phyloP scores from a whole-genome alignment of 2,329 filamentous ascomycete species.

The Calonectria pauciramosa region DNA sequence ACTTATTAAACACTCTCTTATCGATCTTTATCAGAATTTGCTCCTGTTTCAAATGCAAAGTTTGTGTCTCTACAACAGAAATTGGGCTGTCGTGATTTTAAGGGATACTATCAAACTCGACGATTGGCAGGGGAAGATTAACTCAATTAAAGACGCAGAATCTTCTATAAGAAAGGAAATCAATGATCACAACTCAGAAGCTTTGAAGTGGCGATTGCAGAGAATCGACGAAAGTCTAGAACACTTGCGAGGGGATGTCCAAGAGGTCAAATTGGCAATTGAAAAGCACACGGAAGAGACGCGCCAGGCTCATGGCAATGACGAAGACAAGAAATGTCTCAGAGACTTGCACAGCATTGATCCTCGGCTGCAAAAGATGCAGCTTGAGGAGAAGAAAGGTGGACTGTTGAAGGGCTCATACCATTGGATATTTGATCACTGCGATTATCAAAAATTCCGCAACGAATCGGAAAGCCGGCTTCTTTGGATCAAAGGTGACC shows the following conservation, averaged over 20 bases:
- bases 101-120: neutral
- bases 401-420: neutral
- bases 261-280: neutral
- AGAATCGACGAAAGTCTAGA: neutral
- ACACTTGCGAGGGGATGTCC: too few species aligned
- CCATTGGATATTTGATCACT: neutral
- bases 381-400: conserved; percentile 26
- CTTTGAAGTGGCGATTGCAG: neutral
- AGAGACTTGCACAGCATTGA: neutral
- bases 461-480: too few species aligned
- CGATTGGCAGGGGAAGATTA: conserved; percentile 13
- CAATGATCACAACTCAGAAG: neutral
- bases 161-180: neutral
- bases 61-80: neutral
- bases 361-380: neutral
- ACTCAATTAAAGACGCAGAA: conserved; percentile 17
- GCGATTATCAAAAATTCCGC: conserved; percentile 46
- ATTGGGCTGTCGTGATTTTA: neutral
- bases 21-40: neutral
- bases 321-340: conserved; percentile 7
- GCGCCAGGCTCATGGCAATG: neutral
- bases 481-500: conserved; percentile 53
- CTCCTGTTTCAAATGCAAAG: conserved; percentile 15
- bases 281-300: neutral
- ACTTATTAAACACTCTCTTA: too few species aligned